Conservation (phyloP, 257 asterid species). For the Eucommia ulmoides region DNA sequence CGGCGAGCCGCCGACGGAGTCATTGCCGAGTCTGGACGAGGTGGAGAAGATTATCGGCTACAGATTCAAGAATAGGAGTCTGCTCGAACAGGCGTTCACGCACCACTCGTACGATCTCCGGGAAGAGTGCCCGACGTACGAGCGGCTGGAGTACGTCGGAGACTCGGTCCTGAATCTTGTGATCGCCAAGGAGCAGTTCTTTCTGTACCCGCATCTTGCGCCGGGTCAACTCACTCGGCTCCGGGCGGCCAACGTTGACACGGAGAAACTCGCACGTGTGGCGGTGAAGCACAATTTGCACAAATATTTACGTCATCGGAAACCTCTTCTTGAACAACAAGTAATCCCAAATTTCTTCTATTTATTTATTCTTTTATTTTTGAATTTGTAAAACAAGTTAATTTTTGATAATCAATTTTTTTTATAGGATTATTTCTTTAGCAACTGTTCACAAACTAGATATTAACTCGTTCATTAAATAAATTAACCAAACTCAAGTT, state of each 20-base stretch:
- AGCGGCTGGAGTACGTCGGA: conserved; percentile 33
- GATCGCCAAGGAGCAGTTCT: conserved; percentile 14
- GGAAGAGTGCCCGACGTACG: conserved; percentile 10
- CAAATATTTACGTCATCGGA: conserved; percentile 23
- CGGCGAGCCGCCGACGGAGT: not conserved
- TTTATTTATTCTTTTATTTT: not conserved
- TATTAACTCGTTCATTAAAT: too few species aligned
- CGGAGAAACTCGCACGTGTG: conserved; percentile 51
- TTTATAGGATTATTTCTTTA: too few species aligned
- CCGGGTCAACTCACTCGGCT: conserved; percentile 33
- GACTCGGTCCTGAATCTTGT: conserved; percentile 23
- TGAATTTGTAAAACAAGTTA: too few species aligned
- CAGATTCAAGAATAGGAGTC: conserved; percentile 15
- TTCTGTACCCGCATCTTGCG: conserved; percentile 14
- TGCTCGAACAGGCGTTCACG: conserved; percentile 31
- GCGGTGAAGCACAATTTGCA: conserved; percentile 21
- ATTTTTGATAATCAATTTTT: too few species aligned
- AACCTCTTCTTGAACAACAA: conserved; percentile 18
- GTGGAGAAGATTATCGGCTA: conserved; percentile 19
- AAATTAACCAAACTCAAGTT: too few species aligned
- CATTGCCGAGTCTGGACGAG: conserved; percentile 5
- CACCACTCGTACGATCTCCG: conserved; percentile 18
- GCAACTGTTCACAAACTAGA: too few species aligned
- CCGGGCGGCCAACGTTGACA: conserved; percentile 44
- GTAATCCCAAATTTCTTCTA: conserved; percentile 10